Evolutionary conservation across 2,329 filamentous ascomycete genomes (phyloP).

Genomic region (Tolypocladium amazonense): DNA sequence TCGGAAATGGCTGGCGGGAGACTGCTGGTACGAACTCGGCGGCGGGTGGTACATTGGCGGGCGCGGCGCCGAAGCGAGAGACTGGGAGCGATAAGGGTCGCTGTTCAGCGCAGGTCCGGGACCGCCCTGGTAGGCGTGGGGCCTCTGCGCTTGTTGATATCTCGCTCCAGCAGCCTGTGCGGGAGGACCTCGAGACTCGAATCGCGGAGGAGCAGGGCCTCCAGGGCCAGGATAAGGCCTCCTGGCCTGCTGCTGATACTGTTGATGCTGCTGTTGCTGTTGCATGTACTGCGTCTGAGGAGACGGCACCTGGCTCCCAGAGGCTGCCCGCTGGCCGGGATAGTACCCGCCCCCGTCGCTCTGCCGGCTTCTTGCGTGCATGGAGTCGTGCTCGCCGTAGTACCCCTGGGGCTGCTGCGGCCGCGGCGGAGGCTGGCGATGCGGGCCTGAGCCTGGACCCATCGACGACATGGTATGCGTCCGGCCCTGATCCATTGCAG

Average conservation of each 20-base stretch:
- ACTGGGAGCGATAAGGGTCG: conserved; percentile 86
- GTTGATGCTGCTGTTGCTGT: conserved; percentile 33
- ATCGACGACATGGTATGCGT: conserved; percentile 67
- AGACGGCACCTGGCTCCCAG: conserved; percentile 35
- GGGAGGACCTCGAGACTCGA: conserved; percentile 48
- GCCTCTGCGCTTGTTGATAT: conserved; percentile 40
- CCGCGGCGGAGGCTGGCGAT: conserved; percentile 52
- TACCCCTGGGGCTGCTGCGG: conserved; percentile 33
- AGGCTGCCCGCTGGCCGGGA: conserved; percentile 40
- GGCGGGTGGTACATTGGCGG: conserved; percentile 62
- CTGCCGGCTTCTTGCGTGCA: conserved; percentile 16
- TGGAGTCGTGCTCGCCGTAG: conserved; percentile 21
- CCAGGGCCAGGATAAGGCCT: conserved; percentile 33
- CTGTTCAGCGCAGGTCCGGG: conserved; percentile 65
- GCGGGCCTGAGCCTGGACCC: conserved; percentile 38
- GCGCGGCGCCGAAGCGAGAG: conserved; percentile 66
- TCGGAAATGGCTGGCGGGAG: conserved; percentile 66
- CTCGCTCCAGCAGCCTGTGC: conserved; percentile 26
- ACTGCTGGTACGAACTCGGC: conserved; percentile 48
- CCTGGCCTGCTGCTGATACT: conserved; percentile 25
- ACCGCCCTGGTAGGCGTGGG: conserved; percentile 54
- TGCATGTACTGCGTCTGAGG: conserved; percentile 35
- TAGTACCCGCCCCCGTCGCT: conserved; percentile 38
- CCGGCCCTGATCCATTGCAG: conserved; percentile 48
- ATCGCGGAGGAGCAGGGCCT: conserved; percentile 47